Percentiles rank a stretch among this genome's conserved stretches.
Conservation (phyloP, 257 asterid genomes). For the Marsdenia floribunda region DNA sequence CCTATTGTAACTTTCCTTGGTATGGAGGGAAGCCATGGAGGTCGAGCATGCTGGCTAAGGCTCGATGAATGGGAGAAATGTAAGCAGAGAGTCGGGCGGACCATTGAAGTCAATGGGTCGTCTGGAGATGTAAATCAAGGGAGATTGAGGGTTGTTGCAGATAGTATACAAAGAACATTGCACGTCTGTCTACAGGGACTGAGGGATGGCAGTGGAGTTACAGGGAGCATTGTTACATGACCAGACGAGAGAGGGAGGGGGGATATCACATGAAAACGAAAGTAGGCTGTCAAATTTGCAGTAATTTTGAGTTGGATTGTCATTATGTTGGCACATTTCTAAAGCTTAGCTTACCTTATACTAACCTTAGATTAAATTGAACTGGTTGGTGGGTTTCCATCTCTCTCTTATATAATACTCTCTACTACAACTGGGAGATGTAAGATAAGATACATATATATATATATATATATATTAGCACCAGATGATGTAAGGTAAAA, state of each 20-base stretch:
- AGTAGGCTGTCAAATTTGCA: not conserved
- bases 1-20: constrained; percentile 64
- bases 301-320: not conserved
- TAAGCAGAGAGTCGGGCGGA: constrained; percentile 68
- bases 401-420: constrained; percentile 14
- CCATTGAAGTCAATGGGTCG: constrained; percentile 58
- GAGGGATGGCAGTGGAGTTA: constrained; percentile 56
- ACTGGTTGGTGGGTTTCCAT: constrained; percentile 17
- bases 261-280: no score
- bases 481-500: not conserved
- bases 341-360: not conserved
- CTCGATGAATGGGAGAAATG: constrained; percentile 91
- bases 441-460: not conserved
- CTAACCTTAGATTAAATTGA: constrained; percentile 4
- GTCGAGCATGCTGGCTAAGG: constrained; percentile 90
- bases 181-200: constrained; percentile 77
- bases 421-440: not conserved
- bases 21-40: constrained; percentile 99
- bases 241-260: not conserved
- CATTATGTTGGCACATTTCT: not conserved
- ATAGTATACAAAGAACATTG: constrained; percentile 77
- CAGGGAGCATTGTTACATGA: constrained; percentile 28
- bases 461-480: not conserved
- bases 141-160: constrained; percentile 80
- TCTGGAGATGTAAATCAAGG: constrained; percentile 81